Evolutionary conservation across 2,329 filamentous ascomycete species (phyloP).

Genomic region (Aspergillus amoenus): DNA sequence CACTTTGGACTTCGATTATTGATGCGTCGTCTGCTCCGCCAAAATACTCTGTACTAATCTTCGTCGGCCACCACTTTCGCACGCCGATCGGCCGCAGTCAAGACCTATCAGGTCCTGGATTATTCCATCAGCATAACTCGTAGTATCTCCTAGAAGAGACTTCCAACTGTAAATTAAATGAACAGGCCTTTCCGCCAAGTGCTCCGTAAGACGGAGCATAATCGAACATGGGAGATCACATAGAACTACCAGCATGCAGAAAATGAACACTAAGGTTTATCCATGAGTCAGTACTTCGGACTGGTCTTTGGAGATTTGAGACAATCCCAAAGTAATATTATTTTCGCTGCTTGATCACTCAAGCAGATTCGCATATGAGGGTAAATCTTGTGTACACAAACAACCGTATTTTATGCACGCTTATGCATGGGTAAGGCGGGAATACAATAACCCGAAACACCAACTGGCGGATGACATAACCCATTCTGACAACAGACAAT

Average conservation of each 20-base stretch:
- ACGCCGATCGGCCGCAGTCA: neutral
- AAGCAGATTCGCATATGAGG: neutral
- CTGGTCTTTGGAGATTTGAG: too few relatives aligned
- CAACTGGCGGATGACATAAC: conserved; percentile 14
- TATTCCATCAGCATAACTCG: neutral
- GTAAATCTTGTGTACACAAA: neutral
- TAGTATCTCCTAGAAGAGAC: neutral
- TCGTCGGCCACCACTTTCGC: neutral
- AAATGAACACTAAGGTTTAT: neutral
- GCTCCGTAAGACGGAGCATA: neutral
- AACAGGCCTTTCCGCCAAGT: neutral
- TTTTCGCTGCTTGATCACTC: neutral
- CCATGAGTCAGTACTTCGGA: neutral
- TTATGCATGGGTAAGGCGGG: neutral
- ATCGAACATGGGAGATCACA: neutral
- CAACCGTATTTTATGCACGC: neutral
- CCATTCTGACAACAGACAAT: neutral
- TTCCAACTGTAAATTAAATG: neutral
- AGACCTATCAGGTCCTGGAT: neutral
- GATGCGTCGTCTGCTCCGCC: neutral
- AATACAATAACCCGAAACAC: conserved; percentile 7
- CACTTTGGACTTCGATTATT: neutral
- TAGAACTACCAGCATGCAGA: neutral
- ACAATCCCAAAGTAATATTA: neutral
- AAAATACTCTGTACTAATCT: neutral